phyloP scores from a whole-genome alignment of 1,284 basidiomycete species.

The Moniliophthora roreri region DNA sequence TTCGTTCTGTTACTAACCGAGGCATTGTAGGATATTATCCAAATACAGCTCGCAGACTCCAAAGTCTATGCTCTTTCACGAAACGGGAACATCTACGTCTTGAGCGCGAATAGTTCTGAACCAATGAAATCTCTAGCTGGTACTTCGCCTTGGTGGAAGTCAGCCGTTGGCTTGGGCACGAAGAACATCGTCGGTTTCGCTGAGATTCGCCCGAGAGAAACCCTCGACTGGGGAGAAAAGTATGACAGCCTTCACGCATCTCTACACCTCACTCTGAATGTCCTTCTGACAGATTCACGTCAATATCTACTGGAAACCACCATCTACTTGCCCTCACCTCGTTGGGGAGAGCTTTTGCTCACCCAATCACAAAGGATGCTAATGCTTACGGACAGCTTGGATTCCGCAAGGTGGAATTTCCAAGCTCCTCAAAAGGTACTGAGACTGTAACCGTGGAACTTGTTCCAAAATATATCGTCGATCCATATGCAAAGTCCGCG shows the following conservation, averaged over 20 bases:
- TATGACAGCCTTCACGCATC: constrained; percentile 25
- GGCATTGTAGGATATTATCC: constrained; percentile 63
- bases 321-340: constrained; percentile 88
- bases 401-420: constrained; percentile 61
- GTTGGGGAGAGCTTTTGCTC: constrained; percentile 77
- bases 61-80: constrained; percentile 73
- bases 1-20: constrained; percentile 2
- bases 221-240: constrained; percentile 56
- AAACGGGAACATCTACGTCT: constrained; percentile 72
- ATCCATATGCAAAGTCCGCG: constrained; percentile 49
- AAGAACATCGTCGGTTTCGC: constrained; percentile 47
- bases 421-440: constrained; percentile 31
- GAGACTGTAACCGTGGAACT: constrained; percentile 50
- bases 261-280: not conserved
- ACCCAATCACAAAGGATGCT: constrained; percentile 76
- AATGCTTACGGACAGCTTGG: constrained; percentile 90
- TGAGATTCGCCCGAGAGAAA: constrained; percentile 47
- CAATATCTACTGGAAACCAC: constrained; percentile 73
- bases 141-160: constrained; percentile 53
- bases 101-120: constrained; percentile 56
- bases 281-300: constrained; percentile 55
- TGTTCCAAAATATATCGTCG: constrained; percentile 53
- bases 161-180: constrained; percentile 58
- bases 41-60: constrained; percentile 54
- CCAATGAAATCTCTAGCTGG: constrained; percentile 35